These are phyloP conservation scores for Colletotrichum australisinense DNA, from an alignment of 2,329 filamentous ascomycete species.

Conservation along the genomic window DNA sequence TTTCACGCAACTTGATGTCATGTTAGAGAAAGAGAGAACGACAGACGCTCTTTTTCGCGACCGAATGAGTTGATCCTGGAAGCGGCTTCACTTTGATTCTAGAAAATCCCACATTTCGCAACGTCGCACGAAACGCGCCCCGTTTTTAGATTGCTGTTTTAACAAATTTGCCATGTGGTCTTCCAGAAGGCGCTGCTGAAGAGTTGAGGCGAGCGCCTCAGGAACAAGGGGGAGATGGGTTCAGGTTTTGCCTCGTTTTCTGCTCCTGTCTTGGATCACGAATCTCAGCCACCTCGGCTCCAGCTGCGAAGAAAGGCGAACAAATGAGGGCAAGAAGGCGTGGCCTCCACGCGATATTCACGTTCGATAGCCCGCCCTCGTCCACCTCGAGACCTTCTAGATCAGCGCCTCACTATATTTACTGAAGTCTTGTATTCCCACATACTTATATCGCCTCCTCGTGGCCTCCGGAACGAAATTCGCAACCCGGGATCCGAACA, in stretches of 20 bases:
- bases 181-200: background rate
- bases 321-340: background rate
- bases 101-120: background rate
- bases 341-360: background rate
- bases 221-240: background rate
- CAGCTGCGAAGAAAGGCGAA: background rate
- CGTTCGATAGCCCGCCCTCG: background rate
- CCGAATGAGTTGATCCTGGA: background rate
- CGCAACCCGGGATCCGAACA: background rate
- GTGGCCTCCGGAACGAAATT: background rate
- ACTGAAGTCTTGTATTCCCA: background rate
- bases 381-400: slow-evolving; percentile 3
- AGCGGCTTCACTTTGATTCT: background rate
- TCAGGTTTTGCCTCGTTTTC: background rate
- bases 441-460: background rate
- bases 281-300: slow-evolving; percentile 7
- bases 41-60: background rate
- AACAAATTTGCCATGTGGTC: background rate
- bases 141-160: background rate
- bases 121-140: slow-evolving; percentile 11
- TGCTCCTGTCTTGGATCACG: background rate
- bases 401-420: slow-evolving; percentile 1
- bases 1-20: slow-evolving; percentile 18
- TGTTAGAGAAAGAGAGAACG: slow-evolving; percentile 1
- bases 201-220: slow-evolving; percentile 15